Evolutionary conservation across 2,329 filamentous ascomycete genomes (phyloP).

Genomic region (Fusarium graminum): DNA sequence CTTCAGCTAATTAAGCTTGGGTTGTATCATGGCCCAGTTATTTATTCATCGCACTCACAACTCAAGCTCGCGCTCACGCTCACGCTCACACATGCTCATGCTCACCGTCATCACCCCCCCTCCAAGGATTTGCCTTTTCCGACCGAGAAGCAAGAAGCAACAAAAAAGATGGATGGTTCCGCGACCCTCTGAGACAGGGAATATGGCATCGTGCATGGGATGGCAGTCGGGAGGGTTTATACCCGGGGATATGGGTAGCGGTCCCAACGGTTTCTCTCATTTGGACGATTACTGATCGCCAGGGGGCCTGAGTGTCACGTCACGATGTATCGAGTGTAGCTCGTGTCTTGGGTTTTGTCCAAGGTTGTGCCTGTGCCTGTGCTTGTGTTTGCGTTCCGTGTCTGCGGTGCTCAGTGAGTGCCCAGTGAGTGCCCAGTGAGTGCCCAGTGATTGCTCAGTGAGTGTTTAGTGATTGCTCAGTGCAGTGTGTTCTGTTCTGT

Average conservation of each 20-base stretch:
- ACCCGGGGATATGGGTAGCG: constrained; percentile 10
- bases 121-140: no score
- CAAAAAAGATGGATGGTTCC: constrained; percentile 2
- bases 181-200: constrained; percentile 16
- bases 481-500: constrained; percentile 1
- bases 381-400: background rate
- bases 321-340: constrained; percentile 14
- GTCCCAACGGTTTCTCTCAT: constrained; percentile 39
- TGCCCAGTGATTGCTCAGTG: background rate
- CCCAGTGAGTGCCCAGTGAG: background rate
- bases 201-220: constrained; percentile 2
- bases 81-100: no score
- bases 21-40: constrained; percentile 3
- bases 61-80: no score
- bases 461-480: no score
- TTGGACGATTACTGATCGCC: constrained; percentile 46
- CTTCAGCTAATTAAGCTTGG: constrained; percentile 28
- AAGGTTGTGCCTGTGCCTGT: background rate
- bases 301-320: constrained; percentile 38
- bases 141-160: background rate
- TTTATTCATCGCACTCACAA: constrained; percentile 1
- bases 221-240: constrained; percentile 7
- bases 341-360: background rate
- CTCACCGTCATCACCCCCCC: no score
- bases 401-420: constrained; percentile 15